A percentile compares a stretch with the other conserved stretches of the same genome.
These are phyloP conservation scores for Exophiala bonariae DNA, from an alignment of 2,329 filamentous ascomycete species.

Conservation along the genomic window DNA sequence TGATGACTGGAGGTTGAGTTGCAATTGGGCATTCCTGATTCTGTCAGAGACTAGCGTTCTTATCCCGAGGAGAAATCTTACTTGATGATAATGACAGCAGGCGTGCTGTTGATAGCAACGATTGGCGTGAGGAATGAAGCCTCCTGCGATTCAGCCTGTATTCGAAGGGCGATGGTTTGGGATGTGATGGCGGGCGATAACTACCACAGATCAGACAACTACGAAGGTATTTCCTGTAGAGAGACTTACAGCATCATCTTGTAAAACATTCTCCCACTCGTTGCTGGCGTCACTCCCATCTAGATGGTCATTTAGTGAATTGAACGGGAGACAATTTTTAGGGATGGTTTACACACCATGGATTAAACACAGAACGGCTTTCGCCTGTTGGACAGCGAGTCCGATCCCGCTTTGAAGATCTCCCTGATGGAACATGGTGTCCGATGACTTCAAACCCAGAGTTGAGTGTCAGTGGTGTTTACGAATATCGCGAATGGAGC, in stretches of 20 bases:
- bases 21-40: conserved; percentile 69
- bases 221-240: not conserved
- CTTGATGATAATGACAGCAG: conserved; percentile 77
- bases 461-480: too few relatives aligned
- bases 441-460: too few relatives aligned
- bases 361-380: conserved; percentile 83
- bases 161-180: conserved; percentile 68
- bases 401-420: conserved; percentile 78
- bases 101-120: conserved; percentile 76
- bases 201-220: conserved; percentile 12
- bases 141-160: conserved; percentile 74
- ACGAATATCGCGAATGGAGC: too few relatives aligned
- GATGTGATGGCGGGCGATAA: conserved; percentile 44
- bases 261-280: conserved; percentile 62
- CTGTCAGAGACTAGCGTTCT: conserved; percentile 5
- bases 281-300: conserved; percentile 70
- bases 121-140: conserved; percentile 79
- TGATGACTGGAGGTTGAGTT: conserved; percentile 69
- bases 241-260: conserved; percentile 49
- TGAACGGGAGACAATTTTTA: not conserved
- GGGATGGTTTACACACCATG: conserved; percentile 56
- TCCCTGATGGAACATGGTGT: conserved; percentile 76
- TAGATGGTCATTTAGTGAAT: conserved; percentile 35
- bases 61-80: conserved; percentile 37
- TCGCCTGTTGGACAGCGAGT: conserved; percentile 70